Evolutionary conservation across 176 grass and related monocot genomes (phyloP), one percentile per base, ranked within the genome.

Genomic region (Phyllostachys edulis): DNA sequence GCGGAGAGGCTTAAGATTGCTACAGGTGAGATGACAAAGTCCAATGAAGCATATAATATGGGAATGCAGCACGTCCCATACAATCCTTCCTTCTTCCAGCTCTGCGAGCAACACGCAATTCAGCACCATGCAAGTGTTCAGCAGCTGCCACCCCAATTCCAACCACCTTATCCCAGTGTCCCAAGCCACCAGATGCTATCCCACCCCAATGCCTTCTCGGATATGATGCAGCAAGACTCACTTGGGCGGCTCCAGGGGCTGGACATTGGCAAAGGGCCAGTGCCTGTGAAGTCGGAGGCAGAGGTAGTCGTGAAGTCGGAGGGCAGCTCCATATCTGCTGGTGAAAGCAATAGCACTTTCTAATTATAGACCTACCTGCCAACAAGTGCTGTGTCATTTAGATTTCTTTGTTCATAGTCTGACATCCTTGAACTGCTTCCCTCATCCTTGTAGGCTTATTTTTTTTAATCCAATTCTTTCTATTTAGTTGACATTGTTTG

Each of bases 201-300:
- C 67, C 89, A 86, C 24, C 86, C 81, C 36, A 96, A 86, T 82
- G 78, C 91, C 45, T 60, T 99, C 73, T 89, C 88, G 0, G 90
- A 94, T 85, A 92, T 88, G 69, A 92, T 99, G 91, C 89, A 95
- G 62, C 96, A 99, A 85, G 96, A 99, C 42, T 86, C 96, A 0
- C 82, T 94, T 45, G 93, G 91, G 77, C 64, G 91, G 46, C 70
- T 94, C 50, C 90, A 99, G 67, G 93, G 87, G 57, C 80, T 96
- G 76, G 93, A 91, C 75, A 94, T 99, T 86, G 89, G 96, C 65
- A 99, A 89, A 70, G 91, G 91, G 4, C 85, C 87, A 66, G 52
- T 63, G 40, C 34, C 80, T 75, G 85, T 90, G 52, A 99, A 99
- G 82, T 75, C 84, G 23, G 93, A 99, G 85, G 89, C 84, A 61